Conservation (phyloP, 768 basidiomycete genomes). For the Boletus eberwhitei region DNA sequence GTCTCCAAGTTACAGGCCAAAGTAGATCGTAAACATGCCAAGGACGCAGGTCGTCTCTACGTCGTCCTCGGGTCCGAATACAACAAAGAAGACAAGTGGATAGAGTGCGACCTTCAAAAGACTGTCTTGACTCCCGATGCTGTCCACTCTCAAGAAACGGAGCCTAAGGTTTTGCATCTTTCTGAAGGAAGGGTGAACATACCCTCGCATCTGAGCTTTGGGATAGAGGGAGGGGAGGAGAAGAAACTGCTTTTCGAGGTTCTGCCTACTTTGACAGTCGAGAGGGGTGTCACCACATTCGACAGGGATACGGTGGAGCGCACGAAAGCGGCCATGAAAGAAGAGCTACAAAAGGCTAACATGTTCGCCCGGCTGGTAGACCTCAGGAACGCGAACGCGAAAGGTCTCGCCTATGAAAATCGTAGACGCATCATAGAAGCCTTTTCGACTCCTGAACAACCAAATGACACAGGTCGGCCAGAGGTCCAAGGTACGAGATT, state of each 20-base stretch:
- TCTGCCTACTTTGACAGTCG: conserved; percentile 54
- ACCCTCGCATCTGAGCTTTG: conserved; percentile 60
- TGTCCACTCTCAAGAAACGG: conserved; percentile 30
- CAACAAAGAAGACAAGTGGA: conserved; percentile 67
- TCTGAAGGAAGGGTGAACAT: conserved; percentile 40
- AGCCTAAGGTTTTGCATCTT: conserved; percentile 25
- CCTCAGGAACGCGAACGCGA: conserved; percentile 82
- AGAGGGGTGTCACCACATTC: conserved; percentile 23
- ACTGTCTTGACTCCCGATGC: conserved; percentile 55
- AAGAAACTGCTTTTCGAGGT: conserved; percentile 63
- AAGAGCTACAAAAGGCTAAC: conserved; percentile 46
- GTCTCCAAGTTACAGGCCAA: conserved; percentile 45
- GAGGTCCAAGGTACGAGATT: conserved; percentile 78
- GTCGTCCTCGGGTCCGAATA: conserved; percentile 72
- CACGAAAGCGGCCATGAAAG: conserved; percentile 26
- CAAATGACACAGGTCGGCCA: conserved; percentile 74
- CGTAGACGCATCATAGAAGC: conserved; percentile 69
- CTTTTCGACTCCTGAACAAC: conserved; percentile 70
- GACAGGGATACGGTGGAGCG: conserved; percentile 20
- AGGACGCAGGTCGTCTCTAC: conserved; percentile 48
- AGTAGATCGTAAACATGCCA: conserved; percentile 37
- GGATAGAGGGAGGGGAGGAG: conserved; percentile 49
- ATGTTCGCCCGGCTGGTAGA: conserved; percentile 71
- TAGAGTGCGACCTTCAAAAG: conserved; percentile 59
- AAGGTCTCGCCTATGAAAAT: conserved; percentile 86